Evolutionary conservation across 129 eudicot species (phyloP), one percentile per base, ranked within the genome.

Genomic region (Lactuca saligna): DNA sequence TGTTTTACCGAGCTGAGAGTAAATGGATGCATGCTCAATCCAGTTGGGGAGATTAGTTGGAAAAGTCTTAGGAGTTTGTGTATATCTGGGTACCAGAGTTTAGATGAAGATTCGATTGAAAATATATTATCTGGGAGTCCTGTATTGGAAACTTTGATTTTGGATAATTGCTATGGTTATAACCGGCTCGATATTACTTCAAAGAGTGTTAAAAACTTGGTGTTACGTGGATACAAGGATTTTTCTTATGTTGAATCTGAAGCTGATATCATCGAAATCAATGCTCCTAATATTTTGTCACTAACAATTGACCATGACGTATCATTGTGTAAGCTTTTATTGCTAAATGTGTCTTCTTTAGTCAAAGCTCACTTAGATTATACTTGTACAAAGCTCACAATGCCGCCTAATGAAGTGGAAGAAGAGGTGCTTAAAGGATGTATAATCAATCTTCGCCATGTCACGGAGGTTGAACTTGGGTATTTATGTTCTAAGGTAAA

Each of bases 1-100:
- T 74, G 65, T 74, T 65, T 63, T 44, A 55, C 78, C 14, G 49
- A 65, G 64, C 38, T 74, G n/a, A 74, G 17, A 10, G 54, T 74
- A 8, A 33, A 17, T 39, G 38, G 50, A 2, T 64, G 65, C 16
- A 8, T 32, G 5, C 33, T 74, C 8, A 64, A 64, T 65, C 78
- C 78, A 4, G 56, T 57, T 5, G 25, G 58, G 4, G 33, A 35
- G 38, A 42, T 74, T 74, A 64, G 78, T 9, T 74, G 78, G 72
- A 42, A 65, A 29, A 65, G 17, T 1, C 72, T 74, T 65, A 65
- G 39, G 15, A 74, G 42, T 15, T 74, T 74, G 56, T 31, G 38
- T 41, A 17, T 74, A 25, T 42, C 38, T 1, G 29, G 29, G 2
- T 32, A 2, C 32, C 38, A 17, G 17, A 57, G 65, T 39, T 44